phyloP scores from a whole-genome alignment of 2,329 filamentous ascomycete species.

The Xylariaceae sp. region DNA sequence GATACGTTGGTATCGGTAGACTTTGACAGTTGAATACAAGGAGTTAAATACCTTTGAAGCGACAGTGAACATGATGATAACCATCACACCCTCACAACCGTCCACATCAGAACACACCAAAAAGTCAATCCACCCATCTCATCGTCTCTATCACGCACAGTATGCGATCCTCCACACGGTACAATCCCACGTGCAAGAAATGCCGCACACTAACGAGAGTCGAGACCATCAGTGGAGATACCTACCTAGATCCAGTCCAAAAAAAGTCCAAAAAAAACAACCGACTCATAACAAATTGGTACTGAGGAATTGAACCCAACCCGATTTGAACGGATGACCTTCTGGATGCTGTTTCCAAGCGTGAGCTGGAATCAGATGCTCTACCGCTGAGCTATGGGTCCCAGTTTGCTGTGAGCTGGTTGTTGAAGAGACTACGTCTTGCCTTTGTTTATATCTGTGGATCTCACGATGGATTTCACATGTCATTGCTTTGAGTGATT shows the following conservation, averaged over 20 bases:
- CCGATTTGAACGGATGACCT: conserved; percentile 3
- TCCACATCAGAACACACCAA: no score
- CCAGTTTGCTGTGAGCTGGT: neutral
- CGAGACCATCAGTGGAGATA: no score
- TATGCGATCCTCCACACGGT: neutral
- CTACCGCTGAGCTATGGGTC: conserved; percentile 2
- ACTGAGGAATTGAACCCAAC: conserved; percentile 1
- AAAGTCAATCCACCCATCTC: no score
- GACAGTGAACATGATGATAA: no score
- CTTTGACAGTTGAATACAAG: neutral
- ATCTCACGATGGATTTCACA: neutral
- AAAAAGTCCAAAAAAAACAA: neutral
- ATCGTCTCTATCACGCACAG: no score
- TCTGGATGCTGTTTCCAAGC: neutral
- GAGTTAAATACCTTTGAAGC: neutral
- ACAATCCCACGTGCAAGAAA: neutral
- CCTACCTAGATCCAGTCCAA: neutral
- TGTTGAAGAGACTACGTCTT: no score
- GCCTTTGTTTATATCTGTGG: no score
- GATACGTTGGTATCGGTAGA: neutral
- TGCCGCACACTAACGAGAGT: no score
- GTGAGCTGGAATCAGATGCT: neutral
- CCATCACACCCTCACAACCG: no score
- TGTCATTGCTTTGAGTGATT: neutral
- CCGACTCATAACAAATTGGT: neutral